Evolutionary conservation across 257 asterid species (phyloP), one percentile per base, ranked within the genome.

Genomic region (Coffea eugenioides): DNA sequence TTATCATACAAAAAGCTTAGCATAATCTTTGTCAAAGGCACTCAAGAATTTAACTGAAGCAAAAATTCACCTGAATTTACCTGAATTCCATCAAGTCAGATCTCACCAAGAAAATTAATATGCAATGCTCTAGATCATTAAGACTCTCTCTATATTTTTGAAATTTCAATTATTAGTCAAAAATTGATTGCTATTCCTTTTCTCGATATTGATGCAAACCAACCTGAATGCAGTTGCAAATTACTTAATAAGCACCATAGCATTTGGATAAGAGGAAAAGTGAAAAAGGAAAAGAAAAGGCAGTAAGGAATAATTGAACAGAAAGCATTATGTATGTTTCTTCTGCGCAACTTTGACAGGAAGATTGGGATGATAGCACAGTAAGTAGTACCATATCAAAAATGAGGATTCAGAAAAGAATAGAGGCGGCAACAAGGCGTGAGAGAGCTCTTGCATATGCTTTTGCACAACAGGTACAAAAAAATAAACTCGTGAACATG

Each of bases 361-460:
- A 90, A 80, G 91, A 90, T 39, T 90, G 93, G 92, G 93, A 90
- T 62, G 91, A 85, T 61, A 90, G 93, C 87, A 90, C 92, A 0
- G 86, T 88, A 48, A 88, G 91, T 69, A 88, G 93, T 62, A 87
- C 72, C 56, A 84, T 86, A 65, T 84, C 90, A 8, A 86, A 85
- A 75, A 83, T 82, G 89, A 85, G 93, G 76, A 81, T 77, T 79
- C 90, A 82, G 81, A 79, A 83, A 84, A 79, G 81, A 76, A 67
- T 88, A 2, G 93, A 90, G 72, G 93, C 93, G 31, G 92, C 93
- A 46, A 86, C 92, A 5, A 86, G 91, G 81, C 90, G 93, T 0
- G 93, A 90, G 81, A 83, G 91, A 82, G 93, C 93, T 64, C 87
- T 90, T 36, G 93, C 93, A 11, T 90, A 90, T 57, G 93, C 93